Evolutionary conservation across 768 basidiomycete species (phyloP), one percentile per base, ranked within the genome.

Genomic region (Russula olivacea): DNA sequence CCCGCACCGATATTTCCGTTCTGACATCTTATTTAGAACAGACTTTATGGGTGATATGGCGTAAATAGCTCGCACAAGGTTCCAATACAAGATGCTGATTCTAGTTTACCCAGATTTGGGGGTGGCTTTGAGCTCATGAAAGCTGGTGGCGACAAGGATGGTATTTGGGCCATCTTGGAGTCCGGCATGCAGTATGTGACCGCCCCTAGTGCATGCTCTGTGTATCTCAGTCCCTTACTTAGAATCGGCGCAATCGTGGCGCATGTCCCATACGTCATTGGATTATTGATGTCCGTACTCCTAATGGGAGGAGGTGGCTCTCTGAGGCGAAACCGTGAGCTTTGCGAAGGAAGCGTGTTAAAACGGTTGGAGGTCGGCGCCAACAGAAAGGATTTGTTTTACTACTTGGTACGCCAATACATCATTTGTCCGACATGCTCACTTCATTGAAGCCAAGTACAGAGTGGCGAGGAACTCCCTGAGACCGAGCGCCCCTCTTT

Each of bases 41-140:
- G 79, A 80, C 63, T 76, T 81, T 59, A 80, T 80, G 78, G 76
- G 78, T 57, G 78, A 79, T 61, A 74, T 80, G 74, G 74, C 74
- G 79, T 79, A 72, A 72, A 72, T 70, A 4, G 52, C 32, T 41
- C 14, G 8, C 15, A 41, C 23, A 41, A n/a, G 4, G 19, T 15
- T 2, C 49, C 54, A 2, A 25, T 0, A 34, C 10, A 32, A 28
- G 19, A 59, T 23, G 34, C 54, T 55, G 23, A 61, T 48, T 23
- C 50, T 34, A 11, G 15, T 51, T 41, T 10, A 30, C 19, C 45
- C 28, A 72, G 72, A 9, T 73, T 72, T 45, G 71, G 71, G 11
- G 71, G 71, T 21, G 66, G 69, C 11, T 69, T 70, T 25, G 68
- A 72, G n/a, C 55, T 71, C 30, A 55, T 74, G 57, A 54, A 58